Percentiles rank a stretch among this genome's conserved stretches.
These are phyloP conservation scores for Monascus ruber DNA, from an alignment of 2,329 filamentous ascomycete genomes.

Conservation along the genomic window DNA sequence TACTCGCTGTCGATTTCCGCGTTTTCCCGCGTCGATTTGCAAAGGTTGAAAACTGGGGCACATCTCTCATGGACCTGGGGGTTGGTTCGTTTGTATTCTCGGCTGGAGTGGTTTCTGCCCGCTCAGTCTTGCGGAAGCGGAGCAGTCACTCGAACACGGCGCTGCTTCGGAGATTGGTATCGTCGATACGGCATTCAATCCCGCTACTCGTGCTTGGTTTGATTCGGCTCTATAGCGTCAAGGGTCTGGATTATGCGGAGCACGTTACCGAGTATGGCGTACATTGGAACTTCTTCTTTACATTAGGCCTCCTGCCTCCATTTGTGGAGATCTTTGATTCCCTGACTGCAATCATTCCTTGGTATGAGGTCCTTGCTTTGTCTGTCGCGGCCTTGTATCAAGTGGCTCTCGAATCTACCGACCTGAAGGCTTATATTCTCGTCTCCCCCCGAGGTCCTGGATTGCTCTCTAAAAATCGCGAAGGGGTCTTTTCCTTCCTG, in stretches of 20 bases:
- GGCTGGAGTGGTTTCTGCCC: conserved; percentile 77
- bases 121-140: conserved; percentile 62
- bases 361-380: conserved; percentile 64
- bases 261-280: conserved; percentile 96
- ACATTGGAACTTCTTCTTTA: conserved; percentile 99
- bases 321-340: conserved; percentile 78
- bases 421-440: conserved; percentile 72
- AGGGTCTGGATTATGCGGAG: conserved; percentile 89
- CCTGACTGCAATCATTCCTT: conserved; percentile 57
- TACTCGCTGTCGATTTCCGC: conserved; percentile 91
- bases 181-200: conserved; percentile 66
- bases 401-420: conserved; percentile 59
- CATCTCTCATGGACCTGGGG: conserved; percentile 95
- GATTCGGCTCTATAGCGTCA: conserved; percentile 75
- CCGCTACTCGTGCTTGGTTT: conserved; percentile 72
- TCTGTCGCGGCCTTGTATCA: conserved; percentile 62
- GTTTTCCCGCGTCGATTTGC: conserved; percentile 90
- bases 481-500: conserved; percentile 88
- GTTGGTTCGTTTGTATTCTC: conserved; percentile 97
- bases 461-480: conserved; percentile 78
- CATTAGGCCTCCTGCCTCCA: conserved; percentile 73
- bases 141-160: conserved; percentile 34
- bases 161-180: conserved; percentile 48
- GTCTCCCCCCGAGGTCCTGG: conserved; percentile 63
- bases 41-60: conserved; percentile 98